Percentiles rank a stretch among this genome's conserved stretches.
Conservation (phyloP, 495 filamentous ascomycete genomes). For the Annulohypoxylon bovei region DNA sequence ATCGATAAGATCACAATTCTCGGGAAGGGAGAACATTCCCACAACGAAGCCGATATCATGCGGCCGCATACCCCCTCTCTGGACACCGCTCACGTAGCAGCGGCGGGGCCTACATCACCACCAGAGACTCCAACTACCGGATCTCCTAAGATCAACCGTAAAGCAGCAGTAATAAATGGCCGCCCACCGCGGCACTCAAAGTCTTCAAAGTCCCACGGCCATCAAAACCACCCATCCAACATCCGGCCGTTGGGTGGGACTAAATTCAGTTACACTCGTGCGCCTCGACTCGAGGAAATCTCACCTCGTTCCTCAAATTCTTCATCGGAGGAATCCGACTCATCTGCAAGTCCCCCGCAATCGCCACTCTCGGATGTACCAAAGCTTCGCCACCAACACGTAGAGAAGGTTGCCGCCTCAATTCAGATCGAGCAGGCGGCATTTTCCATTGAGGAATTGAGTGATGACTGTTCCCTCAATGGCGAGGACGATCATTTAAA, state of each 20-base stretch:
- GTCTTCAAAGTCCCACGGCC: slow-evolving; percentile 25
- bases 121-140: slow-evolving; percentile 61
- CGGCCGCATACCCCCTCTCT: slow-evolving; percentile 59
- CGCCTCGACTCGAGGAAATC: slow-evolving; percentile 56
- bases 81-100: slow-evolving; percentile 54
- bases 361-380: slow-evolving; percentile 49
- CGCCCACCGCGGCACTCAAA: slow-evolving; percentile 33
- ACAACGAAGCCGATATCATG: slow-evolving; percentile 50
- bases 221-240: slow-evolving; percentile 44
- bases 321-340: slow-evolving; percentile 46
- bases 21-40: slow-evolving; percentile 42
- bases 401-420: slow-evolving; percentile 38
- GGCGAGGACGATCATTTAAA: slow-evolving; percentile 52
- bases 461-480: slow-evolving; percentile 51
- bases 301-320: slow-evolving; percentile 62
- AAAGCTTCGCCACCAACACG: slow-evolving; percentile 40
- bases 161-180: slow-evolving; percentile 42
- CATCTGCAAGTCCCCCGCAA: slow-evolving; percentile 45
- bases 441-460: slow-evolving; percentile 58
- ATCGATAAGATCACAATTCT: slow-evolving; percentile 51
- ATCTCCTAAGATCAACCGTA: slow-evolving; percentile 54
- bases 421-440: slow-evolving; percentile 48
- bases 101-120: slow-evolving; percentile 61
- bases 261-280: slow-evolving; percentile 53
- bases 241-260: slow-evolving; percentile 55